Evolutionary conservation across 257 asterid species (phyloP).

Genomic region (Solanum piurae): DNA sequence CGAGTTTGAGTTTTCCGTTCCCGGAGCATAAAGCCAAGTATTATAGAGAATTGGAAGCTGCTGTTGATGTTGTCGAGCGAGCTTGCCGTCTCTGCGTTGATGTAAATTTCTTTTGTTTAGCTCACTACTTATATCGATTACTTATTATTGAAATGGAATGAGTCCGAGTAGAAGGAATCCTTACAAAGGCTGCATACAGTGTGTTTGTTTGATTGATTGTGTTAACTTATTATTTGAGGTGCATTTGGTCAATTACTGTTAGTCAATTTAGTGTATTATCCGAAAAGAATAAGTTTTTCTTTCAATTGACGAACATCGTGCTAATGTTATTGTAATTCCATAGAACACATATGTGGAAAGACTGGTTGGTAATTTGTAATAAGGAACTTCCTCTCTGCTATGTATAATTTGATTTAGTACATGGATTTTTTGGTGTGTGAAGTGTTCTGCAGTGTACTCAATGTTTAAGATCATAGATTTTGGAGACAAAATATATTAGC

Average conservation of each 20-base stretch:
- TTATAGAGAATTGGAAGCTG: conserved; percentile 65
- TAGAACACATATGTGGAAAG: background rate
- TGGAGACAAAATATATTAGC: background rate
- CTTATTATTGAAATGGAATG: background rate
- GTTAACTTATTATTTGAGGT: background rate
- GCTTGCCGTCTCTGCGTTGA: conserved; percentile 87
- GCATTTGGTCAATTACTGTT: background rate
- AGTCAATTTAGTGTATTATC: background rate
- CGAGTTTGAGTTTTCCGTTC: conserved; percentile 47
- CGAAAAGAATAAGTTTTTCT: background rate
- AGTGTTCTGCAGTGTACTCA: background rate
- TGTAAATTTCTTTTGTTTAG: conserved; percentile 24
- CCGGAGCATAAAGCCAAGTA: conserved; percentile 46
- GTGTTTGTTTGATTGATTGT: background rate
- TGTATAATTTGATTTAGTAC: background rate
- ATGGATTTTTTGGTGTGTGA: background rate
- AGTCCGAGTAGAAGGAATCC: background rate
- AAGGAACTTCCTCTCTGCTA: background rate
- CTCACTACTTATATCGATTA: background rate
- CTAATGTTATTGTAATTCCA: background rate
- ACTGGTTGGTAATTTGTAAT: too few relatives aligned
- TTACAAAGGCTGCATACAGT: background rate
- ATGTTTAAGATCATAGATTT: background rate
- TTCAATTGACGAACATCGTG: background rate
- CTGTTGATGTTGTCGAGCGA: conserved; percentile 73